Conservation (phyloP, 805 yeast species). For the Candida verbasci region DNA sequence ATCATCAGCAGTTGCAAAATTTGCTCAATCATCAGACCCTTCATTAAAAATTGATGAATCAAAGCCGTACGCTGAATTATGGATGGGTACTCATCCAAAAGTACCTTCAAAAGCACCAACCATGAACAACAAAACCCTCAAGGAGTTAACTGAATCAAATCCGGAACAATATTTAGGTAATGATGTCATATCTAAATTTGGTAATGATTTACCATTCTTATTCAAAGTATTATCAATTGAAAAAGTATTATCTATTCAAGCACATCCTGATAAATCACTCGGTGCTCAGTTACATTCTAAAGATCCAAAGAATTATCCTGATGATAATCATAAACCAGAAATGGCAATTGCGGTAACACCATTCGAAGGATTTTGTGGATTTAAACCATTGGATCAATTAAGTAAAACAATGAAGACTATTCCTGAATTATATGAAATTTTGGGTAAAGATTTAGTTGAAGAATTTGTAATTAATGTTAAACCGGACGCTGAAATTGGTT, state of each 20-base stretch:
- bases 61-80: slow-evolving; percentile 92
- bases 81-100: slow-evolving; percentile 99
- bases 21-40: slow-evolving; percentile 69
- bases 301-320: slow-evolving; percentile 95
- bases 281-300: slow-evolving; percentile 69
- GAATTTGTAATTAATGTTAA: slow-evolving; percentile 50
- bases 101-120: slow-evolving; percentile 69
- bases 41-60: slow-evolving; percentile 56
- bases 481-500: slow-evolving; percentile 41
- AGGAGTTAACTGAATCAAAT: slow-evolving; percentile 58
- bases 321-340: slow-evolving; percentile 98
- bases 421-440: slow-evolving; percentile 71
- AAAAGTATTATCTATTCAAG: slow-evolving; percentile 93
- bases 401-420: slow-evolving; percentile 62
- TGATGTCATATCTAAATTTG: slow-evolving; percentile 59
- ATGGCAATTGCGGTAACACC: slow-evolving; percentile 97
- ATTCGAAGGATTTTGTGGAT: slow-evolving; percentile 97
- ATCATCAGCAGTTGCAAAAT: slow-evolving; percentile 83
- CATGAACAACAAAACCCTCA: slow-evolving; percentile 50
- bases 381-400: slow-evolving; percentile 82
- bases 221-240: slow-evolving; percentile 92
- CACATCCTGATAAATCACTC: slow-evolving; percentile 91
- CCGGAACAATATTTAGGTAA: slow-evolving; percentile 61
- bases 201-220: slow-evolving; percentile 81
- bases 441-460: slow-evolving; percentile 57